phyloP scores from a whole-genome alignment of 768 basidiomycete species.

The Hemileccinum rubropunctum region DNA sequence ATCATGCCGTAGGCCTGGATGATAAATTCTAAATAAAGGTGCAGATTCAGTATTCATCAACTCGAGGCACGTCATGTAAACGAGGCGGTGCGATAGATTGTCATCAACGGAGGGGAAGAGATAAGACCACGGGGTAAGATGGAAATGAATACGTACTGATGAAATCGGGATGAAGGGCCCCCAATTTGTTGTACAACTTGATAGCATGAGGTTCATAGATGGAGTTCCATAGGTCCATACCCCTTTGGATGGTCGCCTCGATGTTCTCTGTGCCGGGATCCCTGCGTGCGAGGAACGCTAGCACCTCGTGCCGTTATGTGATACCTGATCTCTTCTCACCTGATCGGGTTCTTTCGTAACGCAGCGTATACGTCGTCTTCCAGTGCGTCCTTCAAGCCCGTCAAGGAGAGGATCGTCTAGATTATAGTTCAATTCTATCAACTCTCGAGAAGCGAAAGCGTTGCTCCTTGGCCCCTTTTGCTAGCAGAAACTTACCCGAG shows the following conservation, averaged over 20 bases:
- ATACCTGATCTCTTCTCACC: slow-evolving; percentile 44
- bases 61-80: slow-evolving; percentile 30
- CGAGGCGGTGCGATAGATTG: slow-evolving; percentile 30
- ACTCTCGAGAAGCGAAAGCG: neutral
- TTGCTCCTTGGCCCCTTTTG: neutral
- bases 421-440: slow-evolving; percentile 8
- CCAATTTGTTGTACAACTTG: slow-evolving; percentile 87
- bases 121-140: slow-evolving; percentile 36
- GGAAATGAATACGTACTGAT: slow-evolving; percentile 62
- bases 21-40: slow-evolving; percentile 63
- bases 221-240: slow-evolving; percentile 73
- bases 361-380: slow-evolving; percentile 78
- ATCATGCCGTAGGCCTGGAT: slow-evolving; percentile 83
- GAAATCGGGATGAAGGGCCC: slow-evolving; percentile 89
- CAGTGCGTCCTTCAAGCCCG: slow-evolving; percentile 70
- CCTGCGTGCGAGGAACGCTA: slow-evolving; percentile 39
- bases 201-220: slow-evolving; percentile 88
- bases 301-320: slow-evolving; percentile 20
- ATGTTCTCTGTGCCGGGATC: slow-evolving; percentile 60
- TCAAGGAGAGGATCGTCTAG: slow-evolving; percentile 80
- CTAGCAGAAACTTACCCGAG: slow-evolving; percentile 53
- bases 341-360: slow-evolving; percentile 62
- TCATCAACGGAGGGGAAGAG: slow-evolving; percentile 22
- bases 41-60: slow-evolving; percentile 29
- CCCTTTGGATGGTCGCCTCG: slow-evolving; percentile 65